Conservation (phyloP, 257 asterid species). For the Agastache rugosa region DNA sequence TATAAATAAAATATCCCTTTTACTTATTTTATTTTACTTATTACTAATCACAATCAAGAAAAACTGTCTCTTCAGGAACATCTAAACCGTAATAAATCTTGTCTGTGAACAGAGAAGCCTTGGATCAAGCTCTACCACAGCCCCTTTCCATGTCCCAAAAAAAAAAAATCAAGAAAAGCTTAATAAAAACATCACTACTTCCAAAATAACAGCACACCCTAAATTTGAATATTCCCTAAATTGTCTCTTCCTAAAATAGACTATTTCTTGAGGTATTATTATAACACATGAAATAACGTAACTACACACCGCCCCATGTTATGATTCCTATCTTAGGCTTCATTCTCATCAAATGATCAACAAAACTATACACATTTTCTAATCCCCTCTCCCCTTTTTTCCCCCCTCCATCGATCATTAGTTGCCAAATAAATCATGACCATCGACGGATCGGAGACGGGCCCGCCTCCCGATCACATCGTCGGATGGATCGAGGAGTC, state of each 20-base stretch:
- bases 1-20: slow-evolving; percentile 7
- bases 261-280: slow-evolving; percentile 40
- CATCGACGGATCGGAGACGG: slow-evolving; percentile 62
- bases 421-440: slow-evolving; percentile 44
- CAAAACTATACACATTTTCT: slow-evolving; percentile 29
- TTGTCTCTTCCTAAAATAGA: slow-evolving; percentile 55
- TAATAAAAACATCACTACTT: slow-evolving; percentile 60
- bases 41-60: slow-evolving; percentile 29
- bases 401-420: neutral
- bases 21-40: slow-evolving; percentile 34
- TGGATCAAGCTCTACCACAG: no score
- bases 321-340: slow-evolving; percentile 33
- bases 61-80: no score
- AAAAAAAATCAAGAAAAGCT: slow-evolving; percentile 35
- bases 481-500: slow-evolving; percentile 66
- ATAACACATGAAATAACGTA: slow-evolving; percentile 31
- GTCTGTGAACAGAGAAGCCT: no score
- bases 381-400: slow-evolving; percentile 15
- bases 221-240: slow-evolving; percentile 51
- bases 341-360: slow-evolving; percentile 41
- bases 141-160: no score
- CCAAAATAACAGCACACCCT: slow-evolving; percentile 74
- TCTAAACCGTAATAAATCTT: no score
- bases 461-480: slow-evolving; percentile 51
- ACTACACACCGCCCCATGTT: slow-evolving; percentile 36